Base-by-base conservation (phyloP, 441 rosid genomes). In the Mallotus japonicus region DNA sequence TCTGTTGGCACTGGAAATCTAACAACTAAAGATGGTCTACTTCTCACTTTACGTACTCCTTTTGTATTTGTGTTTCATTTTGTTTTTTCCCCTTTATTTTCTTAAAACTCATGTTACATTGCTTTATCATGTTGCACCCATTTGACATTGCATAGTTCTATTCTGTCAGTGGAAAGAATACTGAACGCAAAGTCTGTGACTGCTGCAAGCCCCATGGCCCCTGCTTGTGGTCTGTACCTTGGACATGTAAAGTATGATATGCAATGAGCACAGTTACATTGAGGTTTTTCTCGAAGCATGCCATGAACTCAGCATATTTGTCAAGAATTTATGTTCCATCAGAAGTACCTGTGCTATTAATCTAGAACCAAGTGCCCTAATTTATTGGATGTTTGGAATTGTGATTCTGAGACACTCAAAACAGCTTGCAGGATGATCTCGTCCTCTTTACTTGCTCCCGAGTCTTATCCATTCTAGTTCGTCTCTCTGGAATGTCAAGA, bases 131-230 rank as follows among this genome's bases (percentile, higher is more conserved):
- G 19, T 53, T 56, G 32, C 28, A 72, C 63, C 67, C 51, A 65
- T 32, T 51, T 19, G 16, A 28, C n/a, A 14, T 8, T 65, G 24
- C 28, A n/a, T 3, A 17, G 62, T 61, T 65, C 42, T 46, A 17
- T 70, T 37, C 62, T 78, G 69, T 77, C 90, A 95, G 97, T 88
- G 77, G 84, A 80, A 84, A 74, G 82, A 76, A 91, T 95, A 75
- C 78, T 92, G 84, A 63, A 88, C 56, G 97, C 95, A 2, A 92
- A 85, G 85, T 79, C 89, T 16, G 89, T 91, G 76, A 72, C 79
- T 59, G 92, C 92, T 57, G 83, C 97, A 62, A 89, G 87, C 80
- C 92, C 96, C 24, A 90, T 95, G 99, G 96, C 97, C 57, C 97
- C 98, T n/a, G 93, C 93, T 11, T 76, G 80, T 68, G 95, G 97